Conservation (phyloP, 2,329 filamentous ascomycete species). For the Cucurbitaria berberidis region DNA sequence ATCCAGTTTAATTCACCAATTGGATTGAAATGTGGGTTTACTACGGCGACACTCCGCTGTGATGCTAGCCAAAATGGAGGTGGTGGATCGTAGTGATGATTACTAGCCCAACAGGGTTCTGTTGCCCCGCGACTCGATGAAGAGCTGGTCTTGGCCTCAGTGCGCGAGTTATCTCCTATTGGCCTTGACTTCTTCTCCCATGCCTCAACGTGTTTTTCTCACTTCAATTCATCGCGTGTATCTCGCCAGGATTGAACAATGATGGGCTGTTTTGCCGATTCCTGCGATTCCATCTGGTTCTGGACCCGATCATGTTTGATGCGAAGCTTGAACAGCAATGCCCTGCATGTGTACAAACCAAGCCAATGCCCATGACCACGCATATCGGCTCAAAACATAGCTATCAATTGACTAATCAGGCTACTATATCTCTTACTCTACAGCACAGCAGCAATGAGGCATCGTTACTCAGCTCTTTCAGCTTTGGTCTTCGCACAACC, state of each 20-base stretch:
- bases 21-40: conserved; percentile 26
- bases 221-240: background rate
- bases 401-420: conserved; percentile 5
- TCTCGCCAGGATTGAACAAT: background rate
- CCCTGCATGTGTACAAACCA: conserved; percentile 3
- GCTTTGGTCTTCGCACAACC: background rate
- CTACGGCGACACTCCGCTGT: conserved; percentile 21
- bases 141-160: conserved; percentile 23
- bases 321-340: background rate
- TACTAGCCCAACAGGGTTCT: background rate
- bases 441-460: background rate
- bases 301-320: background rate
- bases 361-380: no score
- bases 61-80: conserved; percentile 22
- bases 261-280: no score
- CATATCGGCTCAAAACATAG: background rate
- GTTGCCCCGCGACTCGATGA: conserved; percentile 8
- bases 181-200: conserved; percentile 5
- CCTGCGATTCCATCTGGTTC: no score
- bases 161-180: no score
- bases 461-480: conserved; percentile 23
- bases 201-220: conserved; percentile 13
- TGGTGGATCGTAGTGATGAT: conserved; percentile 23
- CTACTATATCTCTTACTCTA: background rate
- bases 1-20: conserved; percentile 26